These are phyloP conservation scores for Tuber magnatum DNA, from an alignment of 495 filamentous ascomycete genomes.

Conservation along the genomic window DNA sequence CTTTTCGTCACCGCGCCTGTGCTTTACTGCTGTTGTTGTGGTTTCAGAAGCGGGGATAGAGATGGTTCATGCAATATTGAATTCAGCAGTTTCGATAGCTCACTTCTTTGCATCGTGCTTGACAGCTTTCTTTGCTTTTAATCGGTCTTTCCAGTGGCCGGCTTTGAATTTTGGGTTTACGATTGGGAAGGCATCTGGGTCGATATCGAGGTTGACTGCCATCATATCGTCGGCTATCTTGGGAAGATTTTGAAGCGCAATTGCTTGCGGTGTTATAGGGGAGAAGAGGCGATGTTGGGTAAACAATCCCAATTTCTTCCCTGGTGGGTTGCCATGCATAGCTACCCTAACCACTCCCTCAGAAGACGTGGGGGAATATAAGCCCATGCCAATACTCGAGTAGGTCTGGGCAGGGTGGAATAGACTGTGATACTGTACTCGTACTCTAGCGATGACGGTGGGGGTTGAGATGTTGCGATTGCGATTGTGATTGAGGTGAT, in stretches of 20 bases:
- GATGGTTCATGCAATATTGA: slow-evolving; percentile 23
- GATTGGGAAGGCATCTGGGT: slow-evolving; percentile 48
- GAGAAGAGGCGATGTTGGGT: not conserved
- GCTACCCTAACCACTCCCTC: too few relatives aligned
- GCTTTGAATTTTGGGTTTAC: slow-evolving; percentile 66
- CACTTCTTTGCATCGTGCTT: slow-evolving; percentile 47
- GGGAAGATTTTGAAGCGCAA: not conserved
- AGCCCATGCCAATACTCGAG: too few relatives aligned
- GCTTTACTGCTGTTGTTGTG: slow-evolving; percentile 31
- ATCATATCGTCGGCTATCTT: slow-evolving; percentile 89
- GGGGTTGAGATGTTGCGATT: not conserved
- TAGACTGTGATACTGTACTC: too few relatives aligned
- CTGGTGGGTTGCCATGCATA: too few relatives aligned
- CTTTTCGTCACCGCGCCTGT: slow-evolving; percentile 17
- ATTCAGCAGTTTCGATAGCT: slow-evolving; percentile 21
- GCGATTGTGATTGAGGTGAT: not conserved
- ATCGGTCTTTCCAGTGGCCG: slow-evolving; percentile 81
- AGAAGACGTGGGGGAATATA: too few relatives aligned
- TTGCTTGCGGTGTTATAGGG: not conserved
- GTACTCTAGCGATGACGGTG: not conserved
- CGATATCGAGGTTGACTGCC: slow-evolving; percentile 81
- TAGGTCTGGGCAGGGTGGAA: too few relatives aligned
- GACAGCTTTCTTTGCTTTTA: slow-evolving; percentile 68
- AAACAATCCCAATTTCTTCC: too few relatives aligned
- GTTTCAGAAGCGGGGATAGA: slow-evolving; percentile 15